A percentile compares a stretch with the other conserved stretches of the same genome.
Evolutionary conservation across 305 asterid genomes (phyloP).

Genomic region (Solanum hybrid): DNA sequence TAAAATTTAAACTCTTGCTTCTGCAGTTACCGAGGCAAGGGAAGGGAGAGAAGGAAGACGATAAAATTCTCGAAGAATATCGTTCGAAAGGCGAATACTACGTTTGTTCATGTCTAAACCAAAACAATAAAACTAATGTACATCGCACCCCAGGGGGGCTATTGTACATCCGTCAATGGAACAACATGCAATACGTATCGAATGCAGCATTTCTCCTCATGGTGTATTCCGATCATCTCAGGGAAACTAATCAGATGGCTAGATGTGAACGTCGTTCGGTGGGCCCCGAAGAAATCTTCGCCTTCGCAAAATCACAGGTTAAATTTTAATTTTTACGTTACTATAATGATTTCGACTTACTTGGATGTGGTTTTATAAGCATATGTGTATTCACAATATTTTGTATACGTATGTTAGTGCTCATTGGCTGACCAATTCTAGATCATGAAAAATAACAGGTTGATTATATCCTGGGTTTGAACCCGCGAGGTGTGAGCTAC

Average conservation of each 20-base stretch:
- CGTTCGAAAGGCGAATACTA: conserved; percentile 43
- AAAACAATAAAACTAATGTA: conserved; percentile 38
- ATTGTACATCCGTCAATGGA: conserved; percentile 66
- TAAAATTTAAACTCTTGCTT: background rate
- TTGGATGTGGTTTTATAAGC: background rate
- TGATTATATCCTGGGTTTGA: conserved; percentile 65
- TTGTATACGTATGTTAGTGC: background rate
- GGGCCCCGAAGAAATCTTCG: conserved; percentile 34
- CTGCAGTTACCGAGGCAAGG: conserved; percentile 28
- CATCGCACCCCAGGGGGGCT: conserved; percentile 67
- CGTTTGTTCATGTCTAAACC: conserved; percentile 48
- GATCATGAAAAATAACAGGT: conserved; percentile 35
- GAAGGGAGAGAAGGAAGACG: conserved; percentile 12
- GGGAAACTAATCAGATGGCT: conserved; percentile 32
- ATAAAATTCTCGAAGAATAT: conserved; percentile 33
- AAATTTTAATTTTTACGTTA: no score
- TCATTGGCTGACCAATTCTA: background rate
- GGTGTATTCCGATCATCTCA: conserved; percentile 51
- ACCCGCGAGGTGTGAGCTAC: conserved; percentile 67
- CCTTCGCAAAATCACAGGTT: conserved; percentile 45
- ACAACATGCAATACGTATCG: conserved; percentile 83
- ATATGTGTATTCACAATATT: background rate
- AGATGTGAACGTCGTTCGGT: conserved; percentile 30
- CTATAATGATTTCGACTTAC: no score
- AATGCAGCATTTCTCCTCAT: conserved; percentile 44